A percentile compares a stretch with the other conserved stretches of the same genome.
These are phyloP conservation scores for Pholiota microspora DNA, from an alignment of 768 basidiomycete species.

Conservation along the genomic window DNA sequence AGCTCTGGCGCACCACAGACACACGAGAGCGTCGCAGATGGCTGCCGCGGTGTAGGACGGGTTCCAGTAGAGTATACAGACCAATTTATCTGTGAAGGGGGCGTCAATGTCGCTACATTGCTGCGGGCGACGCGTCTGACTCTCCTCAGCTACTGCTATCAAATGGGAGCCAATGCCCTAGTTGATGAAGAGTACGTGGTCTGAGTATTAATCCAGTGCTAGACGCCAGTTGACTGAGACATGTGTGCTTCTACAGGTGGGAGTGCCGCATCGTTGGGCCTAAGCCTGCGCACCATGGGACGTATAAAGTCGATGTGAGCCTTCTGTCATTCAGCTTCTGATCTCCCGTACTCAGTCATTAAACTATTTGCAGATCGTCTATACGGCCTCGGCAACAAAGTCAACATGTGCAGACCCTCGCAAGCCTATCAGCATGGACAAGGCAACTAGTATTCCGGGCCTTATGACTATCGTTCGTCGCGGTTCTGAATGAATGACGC, in stretches of 20 bases:
- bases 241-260: conserved; percentile 47
- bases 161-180: conserved; percentile 56
- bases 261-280: conserved; percentile 55
- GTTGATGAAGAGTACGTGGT: conserved; percentile 66
- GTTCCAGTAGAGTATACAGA: conserved; percentile 35
- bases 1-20: conserved; percentile 41
- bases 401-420: conserved; percentile 53
- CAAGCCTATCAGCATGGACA: conserved; percentile 60
- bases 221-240: background rate
- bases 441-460: conserved; percentile 61
- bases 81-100: conserved; percentile 56
- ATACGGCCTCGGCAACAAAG: conserved; percentile 57
- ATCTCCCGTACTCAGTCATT: background rate
- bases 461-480: conserved; percentile 66
- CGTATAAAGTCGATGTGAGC: conserved; percentile 62
- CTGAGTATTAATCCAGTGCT: background rate
- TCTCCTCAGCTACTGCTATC: conserved; percentile 48
- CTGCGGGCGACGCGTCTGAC: conserved; percentile 52
- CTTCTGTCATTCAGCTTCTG: background rate
- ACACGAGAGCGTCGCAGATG: conserved; percentile 32
- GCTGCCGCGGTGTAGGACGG: conserved; percentile 19
- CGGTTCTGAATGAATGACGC: background rate
- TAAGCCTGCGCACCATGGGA: conserved; percentile 44
- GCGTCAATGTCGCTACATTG: conserved; percentile 58
- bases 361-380: conserved; percentile 47